Evolutionary conservation across 345 rosid genomes (phyloP), one percentile per base, ranked within the genome.

Genomic region (Citrus maxima): DNA sequence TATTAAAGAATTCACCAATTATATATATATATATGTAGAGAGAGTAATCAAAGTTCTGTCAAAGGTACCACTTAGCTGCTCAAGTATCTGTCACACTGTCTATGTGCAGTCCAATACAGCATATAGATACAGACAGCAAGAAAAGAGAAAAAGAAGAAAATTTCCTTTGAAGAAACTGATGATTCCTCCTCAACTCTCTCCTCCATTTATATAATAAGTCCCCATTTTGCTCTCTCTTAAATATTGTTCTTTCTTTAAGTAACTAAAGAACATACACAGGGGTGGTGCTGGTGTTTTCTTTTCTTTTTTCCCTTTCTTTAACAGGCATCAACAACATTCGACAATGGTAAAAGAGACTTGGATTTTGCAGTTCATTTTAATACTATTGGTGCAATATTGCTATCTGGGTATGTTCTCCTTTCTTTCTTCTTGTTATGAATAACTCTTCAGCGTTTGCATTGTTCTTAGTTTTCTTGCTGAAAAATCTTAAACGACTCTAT

Each of bases 111-210:
- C 51, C 13, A 12, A 46, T 12, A 37, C 35, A 2, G 37, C 21
- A 2, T 28, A 49, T 1, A 51, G 9, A 42, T 6, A 24, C 51
- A 9, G 6, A 21, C 5, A 37, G 30, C 14, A 56, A 1, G 27
- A 46, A 67, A 74, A 77, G 58, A 67, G 46, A 49, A 63, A 69
- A 73, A 63, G 67, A 22, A 72, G 25, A 82, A 64, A 74, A 79
- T 82, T 82, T 79, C 81, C 51, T 34, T 32, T 28, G 72, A 82
- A 81, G 87, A 74, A 87, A 87, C 80, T 72, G 51, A 70, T 63
- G 84, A 83, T 84, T 84, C 87, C 82, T 70, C 77, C 2, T 22
- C 12, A 21, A 3, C 28, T 6, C 46, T 63, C 46, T 18, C 22
- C n/a, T 32, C 18, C 81, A 64, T 62, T 70, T 66, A 63, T 74